Percentiles rank a stretch among this genome's conserved stretches.
These are phyloP conservation scores for Ogataea degrootiae DNA, from an alignment of 805 yeast genomes.

Conservation along the genomic window DNA sequence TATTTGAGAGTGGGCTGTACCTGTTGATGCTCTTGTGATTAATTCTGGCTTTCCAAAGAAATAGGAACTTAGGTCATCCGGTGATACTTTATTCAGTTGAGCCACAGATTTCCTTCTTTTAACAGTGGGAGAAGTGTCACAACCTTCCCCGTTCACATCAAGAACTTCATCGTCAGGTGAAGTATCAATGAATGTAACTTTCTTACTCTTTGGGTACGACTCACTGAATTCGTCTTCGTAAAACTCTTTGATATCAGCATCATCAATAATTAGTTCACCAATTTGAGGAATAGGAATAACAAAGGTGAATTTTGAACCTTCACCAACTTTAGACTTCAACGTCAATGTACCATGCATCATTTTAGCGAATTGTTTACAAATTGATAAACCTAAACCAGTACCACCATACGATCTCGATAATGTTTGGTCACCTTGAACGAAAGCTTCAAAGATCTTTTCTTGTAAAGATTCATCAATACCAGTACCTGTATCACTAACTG, in stretches of 20 bases:
- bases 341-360: slow-evolving; percentile 83
- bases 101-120: background rate
- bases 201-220: slow-evolving; percentile 45
- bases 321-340: slow-evolving; percentile 67
- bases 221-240: slow-evolving; percentile 69
- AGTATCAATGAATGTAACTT: slow-evolving; percentile 36
- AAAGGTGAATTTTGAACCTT: slow-evolving; percentile 81
- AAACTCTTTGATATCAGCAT: slow-evolving; percentile 31
- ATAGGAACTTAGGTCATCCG: slow-evolving; percentile 15
- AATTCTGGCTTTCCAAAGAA: slow-evolving; percentile 41
- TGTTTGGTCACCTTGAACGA: slow-evolving; percentile 96
- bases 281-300: slow-evolving; percentile 71
- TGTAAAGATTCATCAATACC: slow-evolving; percentile 85
- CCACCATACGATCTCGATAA: slow-evolving; percentile 90
- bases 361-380: slow-evolving; percentile 84
- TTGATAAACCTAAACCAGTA: slow-evolving; percentile 86
- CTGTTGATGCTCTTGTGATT: slow-evolving; percentile 44
- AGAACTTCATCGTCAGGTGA: slow-evolving; percentile 4
- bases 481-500: slow-evolving; percentile 88
- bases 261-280: slow-evolving; percentile 42
- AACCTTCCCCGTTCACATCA: background rate
- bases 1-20: slow-evolving; percentile 40
- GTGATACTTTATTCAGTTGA: background rate
- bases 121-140: background rate
- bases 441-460: slow-evolving; percentile 87